These are phyloP conservation scores for Brassica hybrid DNA, from an alignment of 441 rosid species.

Conservation along the genomic window DNA sequence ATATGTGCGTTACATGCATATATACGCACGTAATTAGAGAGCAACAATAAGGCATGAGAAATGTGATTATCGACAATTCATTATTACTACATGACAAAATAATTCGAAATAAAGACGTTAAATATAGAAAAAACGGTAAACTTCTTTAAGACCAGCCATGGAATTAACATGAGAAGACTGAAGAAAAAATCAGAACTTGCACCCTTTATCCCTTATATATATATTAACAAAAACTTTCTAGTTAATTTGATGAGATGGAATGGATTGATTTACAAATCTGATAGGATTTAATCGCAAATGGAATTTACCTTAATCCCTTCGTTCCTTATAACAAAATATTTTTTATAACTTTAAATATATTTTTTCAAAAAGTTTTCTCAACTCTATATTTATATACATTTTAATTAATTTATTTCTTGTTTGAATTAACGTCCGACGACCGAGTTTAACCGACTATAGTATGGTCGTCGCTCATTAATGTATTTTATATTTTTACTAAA, in stretches of 20 bases:
- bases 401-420: background rate
- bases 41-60: constrained; percentile 41
- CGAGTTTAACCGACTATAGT: no score
- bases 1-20: constrained; percentile 10
- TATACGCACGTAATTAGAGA: constrained; percentile 24
- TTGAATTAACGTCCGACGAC: no score
- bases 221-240: background rate
- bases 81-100: constrained; percentile 48
- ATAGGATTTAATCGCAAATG: background rate
- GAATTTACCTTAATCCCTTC: background rate
- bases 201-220: constrained; percentile 15
- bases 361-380: background rate
- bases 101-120: constrained; percentile 24
- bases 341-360: background rate
- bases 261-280: constrained; percentile 13
- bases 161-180: constrained; percentile 36
- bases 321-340: no score
- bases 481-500: background rate
- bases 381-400: background rate
- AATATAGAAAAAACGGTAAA: constrained; percentile 35
- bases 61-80: constrained; percentile 46
- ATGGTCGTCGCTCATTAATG: background rate
- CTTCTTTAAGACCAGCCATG: constrained; percentile 35
- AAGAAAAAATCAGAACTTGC: constrained; percentile 27
- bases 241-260: background rate